Conservation (phyloP, 2,329 filamentous ascomycete genomes). For the Niveomyces coronatus region DNA sequence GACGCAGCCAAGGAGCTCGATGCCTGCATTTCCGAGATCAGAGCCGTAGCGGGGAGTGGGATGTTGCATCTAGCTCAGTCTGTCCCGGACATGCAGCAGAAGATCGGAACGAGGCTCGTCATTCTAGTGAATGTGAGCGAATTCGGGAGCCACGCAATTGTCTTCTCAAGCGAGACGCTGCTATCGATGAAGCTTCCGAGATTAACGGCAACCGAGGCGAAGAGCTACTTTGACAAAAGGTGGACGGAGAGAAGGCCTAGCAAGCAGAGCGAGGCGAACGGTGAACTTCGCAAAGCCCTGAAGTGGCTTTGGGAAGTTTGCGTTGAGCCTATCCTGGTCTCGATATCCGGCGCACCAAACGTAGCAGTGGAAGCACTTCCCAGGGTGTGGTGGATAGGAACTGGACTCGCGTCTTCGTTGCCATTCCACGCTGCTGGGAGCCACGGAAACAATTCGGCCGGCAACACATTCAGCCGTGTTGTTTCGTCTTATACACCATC, state of each 20-base stretch:
- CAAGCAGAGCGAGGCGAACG: conserved; percentile 5
- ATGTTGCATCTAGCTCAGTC: conserved; percentile 3
- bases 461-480: conserved; percentile 1
- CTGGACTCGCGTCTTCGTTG: conserved; percentile 10
- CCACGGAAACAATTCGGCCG: neutral
- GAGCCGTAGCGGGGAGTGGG: neutral
- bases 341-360: neutral
- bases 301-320: conserved; percentile 11
- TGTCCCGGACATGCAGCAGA: conserved; percentile 4
- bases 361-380: conserved; percentile 2
- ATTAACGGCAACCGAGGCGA: conserved; percentile 7
- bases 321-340: conserved; percentile 6
- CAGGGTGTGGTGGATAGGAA: conserved; percentile 12
- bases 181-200: conserved; percentile 1
- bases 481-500: conserved; percentile 11
- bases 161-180: conserved; percentile 4
- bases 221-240: conserved; percentile 1
- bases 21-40: conserved; percentile 3
- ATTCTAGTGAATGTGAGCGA: conserved; percentile 8
- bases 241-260: neutral
- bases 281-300: conserved; percentile 5
- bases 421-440: conserved; percentile 12
- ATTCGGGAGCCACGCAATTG: conserved; percentile 9
- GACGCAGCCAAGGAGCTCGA: neutral
- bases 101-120: conserved; percentile 1